These are phyloP conservation scores for Pestalotiopsis sp. DNA, from an alignment of 2,329 filamentous ascomycete genomes.

Conservation along the genomic window DNA sequence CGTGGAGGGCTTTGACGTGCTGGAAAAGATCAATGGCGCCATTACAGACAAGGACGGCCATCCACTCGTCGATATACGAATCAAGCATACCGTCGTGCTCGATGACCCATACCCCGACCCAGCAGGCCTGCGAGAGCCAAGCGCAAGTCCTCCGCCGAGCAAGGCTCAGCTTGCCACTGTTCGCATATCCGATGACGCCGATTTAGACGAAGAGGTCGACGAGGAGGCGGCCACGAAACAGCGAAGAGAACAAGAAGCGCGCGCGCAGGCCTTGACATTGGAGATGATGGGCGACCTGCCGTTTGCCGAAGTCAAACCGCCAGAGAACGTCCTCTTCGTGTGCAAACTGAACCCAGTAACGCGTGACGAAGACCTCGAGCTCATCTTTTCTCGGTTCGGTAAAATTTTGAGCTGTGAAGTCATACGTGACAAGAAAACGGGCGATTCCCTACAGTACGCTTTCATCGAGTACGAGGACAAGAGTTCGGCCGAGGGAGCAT, in stretches of 20 bases:
- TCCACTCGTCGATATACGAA: slow-evolving; percentile 90
- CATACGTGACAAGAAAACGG: slow-evolving; percentile 90
- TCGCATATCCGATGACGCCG: slow-evolving; percentile 87
- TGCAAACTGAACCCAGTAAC: slow-evolving; percentile 99
- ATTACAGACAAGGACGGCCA: slow-evolving; percentile 86
- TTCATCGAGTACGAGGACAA: slow-evolving; percentile 98
- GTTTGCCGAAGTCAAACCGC: slow-evolving; percentile 95
- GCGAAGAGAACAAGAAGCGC: slow-evolving; percentile 85
- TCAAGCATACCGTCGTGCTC: slow-evolving; percentile 88
- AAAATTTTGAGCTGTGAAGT: slow-evolving; percentile 95
- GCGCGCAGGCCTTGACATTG: slow-evolving; percentile 89
- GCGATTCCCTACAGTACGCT: slow-evolving; percentile 94
- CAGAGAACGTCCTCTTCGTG: slow-evolving; percentile 96
- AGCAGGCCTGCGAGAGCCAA: slow-evolving; percentile 72
- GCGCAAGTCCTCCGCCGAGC: slow-evolving; percentile 77
- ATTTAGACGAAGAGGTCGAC: slow-evolving; percentile 70
- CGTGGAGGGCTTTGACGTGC: slow-evolving; percentile 90
- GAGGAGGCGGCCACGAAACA: slow-evolving; percentile 80
- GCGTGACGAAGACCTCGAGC: slow-evolving; percentile 87
- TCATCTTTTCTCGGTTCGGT: slow-evolving; percentile 97
- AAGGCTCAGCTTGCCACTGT: slow-evolving; percentile 88
- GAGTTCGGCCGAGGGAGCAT: slow-evolving; percentile 89
- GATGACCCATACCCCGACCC: slow-evolving; percentile 94
- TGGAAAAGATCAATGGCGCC: slow-evolving; percentile 90
- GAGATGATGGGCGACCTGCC: slow-evolving; percentile 98